These are phyloP conservation scores for Pythium periplocum DNA, from an alignment of 352 stramenopile genomes.

Conservation along the genomic window DNA sequence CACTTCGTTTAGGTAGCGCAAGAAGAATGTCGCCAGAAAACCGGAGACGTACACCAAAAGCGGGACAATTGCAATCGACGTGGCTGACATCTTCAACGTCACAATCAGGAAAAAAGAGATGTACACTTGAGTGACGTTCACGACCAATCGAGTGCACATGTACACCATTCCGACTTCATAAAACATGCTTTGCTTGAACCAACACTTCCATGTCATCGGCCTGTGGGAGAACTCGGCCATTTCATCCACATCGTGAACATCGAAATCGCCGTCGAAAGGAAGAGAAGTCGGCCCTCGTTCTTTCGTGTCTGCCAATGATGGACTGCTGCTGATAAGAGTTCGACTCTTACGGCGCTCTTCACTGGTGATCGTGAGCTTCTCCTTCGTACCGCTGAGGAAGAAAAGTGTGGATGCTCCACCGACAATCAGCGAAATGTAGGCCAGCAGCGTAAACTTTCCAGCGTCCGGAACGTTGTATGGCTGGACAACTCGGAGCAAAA, in stretches of 20 bases:
- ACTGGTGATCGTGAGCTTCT: constrained; percentile 33
- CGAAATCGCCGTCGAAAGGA: constrained; percentile 50
- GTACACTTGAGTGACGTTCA: constrained; percentile 85
- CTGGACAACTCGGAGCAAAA: constrained; percentile 49
- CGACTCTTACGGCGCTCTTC: constrained; percentile 19
- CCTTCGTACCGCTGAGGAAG: constrained; percentile 66
- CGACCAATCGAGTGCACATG: constrained; percentile 84
- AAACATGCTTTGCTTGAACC: constrained; percentile 79
- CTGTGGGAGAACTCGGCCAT: constrained; percentile 19
- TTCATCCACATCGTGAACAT: constrained; percentile 26
- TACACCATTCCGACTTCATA: constrained; percentile 84
- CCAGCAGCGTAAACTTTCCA: constrained; percentile 71
- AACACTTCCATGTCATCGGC: constrained; percentile 67
- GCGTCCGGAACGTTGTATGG: constrained; percentile 62
- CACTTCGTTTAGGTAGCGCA: constrained; percentile 70
- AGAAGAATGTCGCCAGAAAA: constrained; percentile 73
- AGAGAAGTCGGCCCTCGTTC: constrained; percentile 34
- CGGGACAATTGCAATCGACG: constrained; percentile 79
- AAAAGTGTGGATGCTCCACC: constrained; percentile 53
- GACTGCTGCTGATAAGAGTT: constrained; percentile 31
- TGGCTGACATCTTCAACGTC: constrained; percentile 81
- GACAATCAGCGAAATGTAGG: constrained; percentile 64
- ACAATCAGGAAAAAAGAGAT: constrained; percentile 86
- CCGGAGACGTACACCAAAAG: constrained; percentile 80
- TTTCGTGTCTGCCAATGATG: constrained; percentile 46